phyloP scores from a whole-genome alignment of 768 basidiomycete genomes.

The Trametes elegans region DNA sequence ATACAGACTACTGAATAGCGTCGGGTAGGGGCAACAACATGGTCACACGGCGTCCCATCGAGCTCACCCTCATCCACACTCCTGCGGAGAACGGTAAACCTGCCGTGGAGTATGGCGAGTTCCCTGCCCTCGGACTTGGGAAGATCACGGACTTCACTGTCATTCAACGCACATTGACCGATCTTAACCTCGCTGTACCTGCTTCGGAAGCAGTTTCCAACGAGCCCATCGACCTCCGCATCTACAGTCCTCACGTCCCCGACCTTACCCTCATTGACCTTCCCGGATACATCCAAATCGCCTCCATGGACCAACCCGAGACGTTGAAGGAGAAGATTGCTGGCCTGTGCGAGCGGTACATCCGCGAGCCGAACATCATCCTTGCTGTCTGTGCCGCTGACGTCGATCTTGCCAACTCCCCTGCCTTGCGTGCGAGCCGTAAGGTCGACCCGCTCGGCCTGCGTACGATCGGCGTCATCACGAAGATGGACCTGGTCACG shows the following conservation, averaged over 20 bases:
- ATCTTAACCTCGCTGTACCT: constrained; percentile 93
- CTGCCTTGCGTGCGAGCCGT: constrained; percentile 89
- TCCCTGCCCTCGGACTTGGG: constrained; percentile 85
- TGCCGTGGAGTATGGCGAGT: constrained; percentile 86
- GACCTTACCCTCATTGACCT: constrained; percentile 97
- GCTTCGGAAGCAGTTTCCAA: constrained; percentile 88
- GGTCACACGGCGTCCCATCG: constrained; percentile 98
- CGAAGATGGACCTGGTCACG: constrained; percentile 97
- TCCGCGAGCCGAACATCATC: constrained; percentile 99
- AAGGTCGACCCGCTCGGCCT: constrained; percentile 93
- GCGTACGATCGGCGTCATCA: constrained; percentile 95
- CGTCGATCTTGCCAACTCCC: constrained; percentile 97
- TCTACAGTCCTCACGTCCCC: constrained; percentile 93
- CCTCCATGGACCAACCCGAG: constrained; percentile 95
- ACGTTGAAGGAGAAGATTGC: constrained; percentile 91
- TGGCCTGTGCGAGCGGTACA: constrained; percentile 89
- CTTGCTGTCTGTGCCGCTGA: constrained; percentile 99
- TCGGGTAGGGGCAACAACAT: constrained; percentile 88
- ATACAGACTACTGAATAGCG: constrained; percentile 4
- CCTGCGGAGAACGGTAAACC: constrained; percentile 56
- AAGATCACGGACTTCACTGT: constrained; percentile 89
- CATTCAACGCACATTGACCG: constrained; percentile 90
- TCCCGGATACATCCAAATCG: constrained; percentile 95
- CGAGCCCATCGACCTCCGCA: constrained; percentile 94
- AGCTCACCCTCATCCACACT: constrained; percentile 94